phyloP scores from a whole-genome alignment of 2,329 filamentous ascomycete genomes.

The Trichophyton simii region DNA sequence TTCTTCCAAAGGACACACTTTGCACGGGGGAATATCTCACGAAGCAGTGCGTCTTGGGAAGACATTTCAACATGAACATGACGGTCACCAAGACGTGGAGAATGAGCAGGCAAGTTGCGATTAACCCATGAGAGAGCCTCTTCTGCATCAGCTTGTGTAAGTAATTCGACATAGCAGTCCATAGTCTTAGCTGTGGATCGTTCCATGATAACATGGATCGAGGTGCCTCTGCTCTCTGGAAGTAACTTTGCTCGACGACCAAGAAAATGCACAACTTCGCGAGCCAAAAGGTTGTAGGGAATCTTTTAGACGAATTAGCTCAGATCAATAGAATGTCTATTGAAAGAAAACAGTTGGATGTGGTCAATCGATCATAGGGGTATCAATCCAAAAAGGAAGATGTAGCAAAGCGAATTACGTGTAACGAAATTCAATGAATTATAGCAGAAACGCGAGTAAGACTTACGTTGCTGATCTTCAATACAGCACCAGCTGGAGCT shows the following conservation, averaged over 20 bases:
- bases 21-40: slow-evolving; percentile 39
- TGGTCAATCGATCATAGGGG: neutral
- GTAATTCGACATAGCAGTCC: slow-evolving; percentile 41
- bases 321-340: neutral
- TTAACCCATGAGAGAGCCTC: slow-evolving; percentile 28
- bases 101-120: slow-evolving; percentile 24
- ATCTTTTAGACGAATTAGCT: slow-evolving; percentile 25
- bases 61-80: slow-evolving; percentile 36
- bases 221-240: slow-evolving; percentile 27
- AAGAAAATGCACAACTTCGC: slow-evolving; percentile 38
- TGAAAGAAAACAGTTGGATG: neutral
- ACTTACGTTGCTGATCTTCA: slow-evolving; percentile 28
- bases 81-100: slow-evolving; percentile 37
- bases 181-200: slow-evolving; percentile 45
- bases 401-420: neutral
- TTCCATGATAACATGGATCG: slow-evolving; percentile 48
- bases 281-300: slow-evolving; percentile 38
- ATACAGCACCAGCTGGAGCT: slow-evolving; percentile 20
- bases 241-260: slow-evolving; percentile 33
- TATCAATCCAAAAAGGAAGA: too few relatives aligned
- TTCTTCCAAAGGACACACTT: slow-evolving; percentile 38
- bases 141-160: slow-evolving; percentile 26
- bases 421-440: neutral
- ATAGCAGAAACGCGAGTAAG: neutral
- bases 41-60: slow-evolving; percentile 38